Evolutionary conservation across 2,329 filamentous ascomycete species (phyloP).

Genomic region (Aspergillus novoparasiticus): DNA sequence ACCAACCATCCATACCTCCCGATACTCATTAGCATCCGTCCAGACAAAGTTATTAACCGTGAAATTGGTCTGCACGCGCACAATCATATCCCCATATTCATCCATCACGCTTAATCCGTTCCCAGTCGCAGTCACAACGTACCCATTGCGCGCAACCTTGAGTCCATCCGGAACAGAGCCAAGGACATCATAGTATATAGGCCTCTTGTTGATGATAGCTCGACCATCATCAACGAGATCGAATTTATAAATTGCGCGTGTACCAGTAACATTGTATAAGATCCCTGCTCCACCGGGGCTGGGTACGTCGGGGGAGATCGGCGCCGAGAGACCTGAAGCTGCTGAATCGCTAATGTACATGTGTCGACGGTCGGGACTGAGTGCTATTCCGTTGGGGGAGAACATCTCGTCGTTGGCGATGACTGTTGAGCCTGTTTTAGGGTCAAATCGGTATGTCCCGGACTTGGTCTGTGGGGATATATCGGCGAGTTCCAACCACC

Average conservation of each 20-base stretch:
- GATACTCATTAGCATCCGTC: slow-evolving; percentile 1
- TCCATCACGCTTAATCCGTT: slow-evolving; percentile 9
- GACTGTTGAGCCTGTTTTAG: not conserved
- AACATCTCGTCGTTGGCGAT: slow-evolving; percentile 7
- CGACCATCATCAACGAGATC: slow-evolving; percentile 5
- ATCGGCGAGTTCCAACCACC: not conserved
- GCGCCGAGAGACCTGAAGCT: not conserved
- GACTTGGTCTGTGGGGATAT: slow-evolving; percentile 4
- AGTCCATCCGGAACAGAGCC: slow-evolving; percentile 10
- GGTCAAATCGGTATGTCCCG: slow-evolving; percentile 6
- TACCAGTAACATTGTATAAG: slow-evolving; percentile 1
- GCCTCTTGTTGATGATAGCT: slow-evolving; percentile 3
- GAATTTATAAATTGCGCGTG: slow-evolving; percentile 6
- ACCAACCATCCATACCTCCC: slow-evolving; percentile 5
- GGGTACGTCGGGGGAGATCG: not conserved
- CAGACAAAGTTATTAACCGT: slow-evolving; percentile 8
- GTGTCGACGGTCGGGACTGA: slow-evolving; percentile 1
- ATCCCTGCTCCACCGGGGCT: not conserved
- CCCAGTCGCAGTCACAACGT: slow-evolving; percentile 3
- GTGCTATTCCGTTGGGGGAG: slow-evolving; percentile 8
- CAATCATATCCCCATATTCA: slow-evolving; percentile 6
- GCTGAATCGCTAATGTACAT: slow-evolving; percentile 8
- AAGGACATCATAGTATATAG: slow-evolving; percentile 1
- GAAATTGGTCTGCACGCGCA: slow-evolving; percentile 10
- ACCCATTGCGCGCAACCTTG: slow-evolving; percentile 8